Conservation (phyloP, 2,329 filamentous ascomycete genomes). For the Fusarium oligoseptatum region DNA sequence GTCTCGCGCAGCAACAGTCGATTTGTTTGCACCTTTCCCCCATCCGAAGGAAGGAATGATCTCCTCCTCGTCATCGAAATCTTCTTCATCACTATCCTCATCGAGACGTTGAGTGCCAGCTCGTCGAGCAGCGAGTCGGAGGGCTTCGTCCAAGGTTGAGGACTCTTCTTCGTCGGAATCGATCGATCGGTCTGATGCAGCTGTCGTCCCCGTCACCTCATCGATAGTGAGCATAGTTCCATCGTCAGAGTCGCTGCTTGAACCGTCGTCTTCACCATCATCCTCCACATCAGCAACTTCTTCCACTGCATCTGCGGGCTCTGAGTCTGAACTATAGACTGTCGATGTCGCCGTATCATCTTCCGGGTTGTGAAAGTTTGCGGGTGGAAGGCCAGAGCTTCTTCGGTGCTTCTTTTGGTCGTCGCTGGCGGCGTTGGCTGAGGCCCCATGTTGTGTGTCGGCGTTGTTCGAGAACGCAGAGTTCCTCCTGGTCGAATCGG, state of each 20-base stretch:
- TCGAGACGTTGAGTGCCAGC: slow-evolving; percentile 80
- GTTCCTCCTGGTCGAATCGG: slow-evolving; percentile 80
- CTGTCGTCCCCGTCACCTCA: slow-evolving; percentile 78
- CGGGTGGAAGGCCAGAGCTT: slow-evolving; percentile 75
- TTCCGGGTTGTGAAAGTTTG: slow-evolving; percentile 75
- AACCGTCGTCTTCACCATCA: slow-evolving; percentile 59
- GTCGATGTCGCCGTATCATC: slow-evolving; percentile 81
- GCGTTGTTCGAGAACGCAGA: slow-evolving; percentile 57
- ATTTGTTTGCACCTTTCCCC: slow-evolving; percentile 68
- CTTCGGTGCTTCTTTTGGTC: slow-evolving; percentile 72
- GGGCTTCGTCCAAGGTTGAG: slow-evolving; percentile 80
- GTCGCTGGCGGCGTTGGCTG: slow-evolving; percentile 74
- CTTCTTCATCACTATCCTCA: slow-evolving; percentile 66
- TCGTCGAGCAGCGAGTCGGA: slow-evolving; percentile 79
- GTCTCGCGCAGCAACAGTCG: slow-evolving; percentile 49
- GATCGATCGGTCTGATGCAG: slow-evolving; percentile 69
- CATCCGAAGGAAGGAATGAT: slow-evolving; percentile 83
- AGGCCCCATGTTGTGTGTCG: slow-evolving; percentile 62
- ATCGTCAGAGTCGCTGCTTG: slow-evolving; percentile 75
- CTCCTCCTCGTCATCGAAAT: slow-evolving; percentile 75
- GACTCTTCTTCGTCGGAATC: slow-evolving; percentile 78
- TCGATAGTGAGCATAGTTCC: slow-evolving; percentile 88
- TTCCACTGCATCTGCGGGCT: slow-evolving; percentile 67
- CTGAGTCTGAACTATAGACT: slow-evolving; percentile 78
- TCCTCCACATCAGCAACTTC: slow-evolving; percentile 68